Evolutionary conservation across 2,329 filamentous ascomycete genomes (phyloP).

Genomic region (Alternaria sp.): DNA sequence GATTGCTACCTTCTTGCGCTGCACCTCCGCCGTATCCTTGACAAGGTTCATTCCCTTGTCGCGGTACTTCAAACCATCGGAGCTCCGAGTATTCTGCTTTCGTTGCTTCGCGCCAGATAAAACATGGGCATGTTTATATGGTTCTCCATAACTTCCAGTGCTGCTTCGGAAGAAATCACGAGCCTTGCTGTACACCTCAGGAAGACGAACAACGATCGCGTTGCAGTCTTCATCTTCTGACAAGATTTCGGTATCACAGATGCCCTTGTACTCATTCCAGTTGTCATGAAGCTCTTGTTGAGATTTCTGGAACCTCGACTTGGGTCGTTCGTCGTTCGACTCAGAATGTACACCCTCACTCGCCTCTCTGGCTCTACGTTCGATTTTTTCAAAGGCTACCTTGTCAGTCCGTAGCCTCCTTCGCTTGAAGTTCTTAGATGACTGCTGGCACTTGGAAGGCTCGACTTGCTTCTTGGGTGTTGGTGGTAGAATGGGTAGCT

Average conservation of each 20-base stretch:
- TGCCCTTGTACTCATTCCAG: background rate
- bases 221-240: background rate
- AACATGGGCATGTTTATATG: background rate
- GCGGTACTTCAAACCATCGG: background rate
- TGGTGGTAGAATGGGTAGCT: background rate
- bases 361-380: background rate
- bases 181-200: slow-evolving; percentile 2
- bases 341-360: background rate
- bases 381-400: background rate
- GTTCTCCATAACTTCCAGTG: background rate
- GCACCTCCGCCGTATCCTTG: slow-evolving; percentile 1
- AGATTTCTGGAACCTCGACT: background rate
- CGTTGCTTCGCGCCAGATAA: background rate
- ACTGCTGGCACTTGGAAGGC: background rate
- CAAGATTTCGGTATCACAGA: background rate
- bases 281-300: background rate
- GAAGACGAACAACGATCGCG: background rate
- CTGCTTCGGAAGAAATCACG: background rate
- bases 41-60: slow-evolving; percentile 1
- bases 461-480: background rate
- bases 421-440: background rate
- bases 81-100: background rate
- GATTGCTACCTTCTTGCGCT: background rate
- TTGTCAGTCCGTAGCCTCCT: background rate
- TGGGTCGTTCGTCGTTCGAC: background rate